phyloP scores from a whole-genome alignment of 2,329 filamentous ascomycete species.

The Aureobasidium namibiae region DNA sequence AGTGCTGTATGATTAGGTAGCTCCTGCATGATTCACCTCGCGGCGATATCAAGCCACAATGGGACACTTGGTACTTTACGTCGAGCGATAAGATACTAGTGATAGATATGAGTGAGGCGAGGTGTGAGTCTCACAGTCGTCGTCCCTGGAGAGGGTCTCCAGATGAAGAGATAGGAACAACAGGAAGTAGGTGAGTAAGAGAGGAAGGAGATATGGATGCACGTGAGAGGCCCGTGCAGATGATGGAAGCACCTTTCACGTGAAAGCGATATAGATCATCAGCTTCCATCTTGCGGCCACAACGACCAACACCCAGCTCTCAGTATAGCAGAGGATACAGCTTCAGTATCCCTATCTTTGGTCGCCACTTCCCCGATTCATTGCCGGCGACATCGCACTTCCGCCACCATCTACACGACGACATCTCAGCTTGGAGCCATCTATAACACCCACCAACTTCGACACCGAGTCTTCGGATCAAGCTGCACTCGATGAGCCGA shows the following conservation, averaged over 20 bases:
- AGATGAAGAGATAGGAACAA: too few species aligned
- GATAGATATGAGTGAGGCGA: background rate
- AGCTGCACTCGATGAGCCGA: background rate
- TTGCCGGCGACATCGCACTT: background rate
- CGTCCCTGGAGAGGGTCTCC: too few species aligned
- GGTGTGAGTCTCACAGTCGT: background rate
- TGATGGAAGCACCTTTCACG: too few species aligned
- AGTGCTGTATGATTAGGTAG: background rate
- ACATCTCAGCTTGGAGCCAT: background rate
- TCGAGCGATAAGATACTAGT: background rate
- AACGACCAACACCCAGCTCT: background rate
- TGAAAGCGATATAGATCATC: too few species aligned
- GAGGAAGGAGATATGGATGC: too few species aligned
- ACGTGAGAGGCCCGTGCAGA: too few species aligned
- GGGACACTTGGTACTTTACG: background rate
- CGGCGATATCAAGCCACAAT: background rate
- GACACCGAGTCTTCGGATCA: background rate
- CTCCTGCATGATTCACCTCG: background rate
- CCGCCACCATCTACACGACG: background rate
- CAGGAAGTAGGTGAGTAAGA: too few species aligned
- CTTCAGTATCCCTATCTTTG: background rate
- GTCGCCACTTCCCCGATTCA: background rate
- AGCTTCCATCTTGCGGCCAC: background rate
- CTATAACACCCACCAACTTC: background rate
- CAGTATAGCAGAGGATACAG: background rate